Base-by-base conservation (phyloP, 2,329 filamentous ascomycete genomes). In the Torrubiella hemipterigena region DNA sequence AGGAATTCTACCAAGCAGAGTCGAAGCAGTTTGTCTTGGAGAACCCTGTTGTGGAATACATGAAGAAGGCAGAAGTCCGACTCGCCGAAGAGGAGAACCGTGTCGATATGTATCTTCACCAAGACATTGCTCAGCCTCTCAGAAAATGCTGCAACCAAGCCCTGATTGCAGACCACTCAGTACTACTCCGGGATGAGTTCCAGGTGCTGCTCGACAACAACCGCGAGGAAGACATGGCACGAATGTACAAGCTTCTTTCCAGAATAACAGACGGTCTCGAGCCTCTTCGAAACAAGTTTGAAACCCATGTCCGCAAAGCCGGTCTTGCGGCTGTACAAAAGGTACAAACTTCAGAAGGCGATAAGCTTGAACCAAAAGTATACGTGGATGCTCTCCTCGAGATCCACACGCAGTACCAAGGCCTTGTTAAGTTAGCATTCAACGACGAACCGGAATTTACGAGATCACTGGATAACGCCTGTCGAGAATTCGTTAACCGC, bases 1-100 rank as follows among this genome's bases (percentile, higher is more conserved):
- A 73, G 45, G 61, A 68, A 18, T 98, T 94, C 60, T 98, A 98
- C 55, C 70, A 85, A 45, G 77, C 81, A 27, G 93, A 98, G 55
- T 96, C 91, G 14, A 84, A 85, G 46, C 81, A 86, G 40, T 98
- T 98, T 51, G 76, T 98, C 20, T 83, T 86, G 9, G 89, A 96
- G 55, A 98, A 98, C 54, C 93, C 82, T 40, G 86, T 98, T 4
- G 87, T 98, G 20, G 91, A 98, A 51, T 98, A 96, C 60, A 96
- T 98, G 91, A 96, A 96, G 67, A 98, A 98, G 70, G 93, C 91
- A 1, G 89, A 96, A 59, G 61, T 75, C 25, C 78, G 91, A 19
- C 61, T 98, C 38, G 75, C 84, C 7, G 91, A 98, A 56, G 91
- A 98, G 56, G 91, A 93, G 59, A 84, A 89, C 50, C 83, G 91